Evolutionary conservation across 768 basidiomycete genomes (phyloP).

Genomic region (Panellus pusillus): DNA sequence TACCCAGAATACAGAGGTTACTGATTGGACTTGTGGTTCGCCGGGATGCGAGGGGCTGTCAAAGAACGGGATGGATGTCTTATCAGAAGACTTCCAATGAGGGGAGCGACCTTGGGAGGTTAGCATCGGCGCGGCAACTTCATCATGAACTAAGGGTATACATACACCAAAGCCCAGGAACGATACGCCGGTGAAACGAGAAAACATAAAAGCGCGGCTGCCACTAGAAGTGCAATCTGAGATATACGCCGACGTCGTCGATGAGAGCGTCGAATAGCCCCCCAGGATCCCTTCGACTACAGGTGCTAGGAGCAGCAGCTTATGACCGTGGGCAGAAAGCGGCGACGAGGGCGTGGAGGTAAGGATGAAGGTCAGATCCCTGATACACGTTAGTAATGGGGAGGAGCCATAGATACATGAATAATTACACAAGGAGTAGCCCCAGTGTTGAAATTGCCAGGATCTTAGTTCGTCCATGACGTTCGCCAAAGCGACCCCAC

Average conservation of each 20-base stretch:
- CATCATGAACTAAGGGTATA: neutral
- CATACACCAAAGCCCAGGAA: conserved; percentile 67
- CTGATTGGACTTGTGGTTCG: conserved; percentile 26
- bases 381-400: conserved; percentile 30
- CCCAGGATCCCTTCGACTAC: conserved; percentile 81
- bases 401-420: conserved; percentile 20
- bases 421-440: conserved; percentile 37
- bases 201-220: conserved; percentile 72
- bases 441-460: conserved; percentile 73
- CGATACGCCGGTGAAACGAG: conserved; percentile 74
- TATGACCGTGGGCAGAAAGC: conserved; percentile 69
- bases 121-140: neutral
- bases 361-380: conserved; percentile 83
- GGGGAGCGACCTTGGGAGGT: conserved; percentile 57
- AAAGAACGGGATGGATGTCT: conserved; percentile 31
- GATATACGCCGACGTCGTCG: conserved; percentile 79
- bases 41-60: conserved; percentile 17
- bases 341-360: conserved; percentile 70
- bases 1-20: conserved; percentile 52
- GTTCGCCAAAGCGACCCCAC: conserved; percentile 87
- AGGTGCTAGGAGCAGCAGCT: conserved; percentile 80
- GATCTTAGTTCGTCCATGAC: conserved; percentile 75
- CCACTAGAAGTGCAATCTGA: conserved; percentile 84
- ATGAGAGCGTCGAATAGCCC: conserved; percentile 76
- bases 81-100: conserved; percentile 60